Conservation (phyloP, 2,329 filamentous ascomycete genomes). For the Aquanectria penicillioides region DNA sequence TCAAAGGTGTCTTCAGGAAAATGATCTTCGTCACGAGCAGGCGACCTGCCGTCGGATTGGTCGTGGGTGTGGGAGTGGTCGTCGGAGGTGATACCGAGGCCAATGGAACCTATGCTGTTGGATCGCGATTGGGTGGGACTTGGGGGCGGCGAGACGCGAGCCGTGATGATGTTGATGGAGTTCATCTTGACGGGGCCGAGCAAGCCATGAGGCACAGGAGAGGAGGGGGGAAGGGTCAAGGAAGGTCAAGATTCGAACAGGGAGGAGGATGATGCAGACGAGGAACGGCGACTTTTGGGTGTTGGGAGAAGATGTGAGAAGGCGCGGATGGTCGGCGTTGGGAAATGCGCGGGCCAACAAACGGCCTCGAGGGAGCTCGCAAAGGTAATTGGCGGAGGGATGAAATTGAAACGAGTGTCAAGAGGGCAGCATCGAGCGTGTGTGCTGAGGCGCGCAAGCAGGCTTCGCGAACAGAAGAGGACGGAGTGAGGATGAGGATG, state of each 20-base stretch:
- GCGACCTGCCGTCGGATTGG: conserved; percentile 44
- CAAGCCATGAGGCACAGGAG: conserved; percentile 61
- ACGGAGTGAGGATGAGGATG: conserved; percentile 5
- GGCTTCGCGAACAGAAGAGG: conserved; percentile 23
- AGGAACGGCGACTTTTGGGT: conserved; percentile 13
- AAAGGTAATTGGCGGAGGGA: conserved; percentile 18
- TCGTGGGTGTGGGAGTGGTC: conserved; percentile 42
- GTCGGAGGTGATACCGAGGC: conserved; percentile 57
- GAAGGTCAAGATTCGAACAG: conserved; percentile 12
- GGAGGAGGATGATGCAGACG: conserved; percentile 15
- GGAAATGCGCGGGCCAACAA: conserved; percentile 28
- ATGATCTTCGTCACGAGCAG: conserved; percentile 46
- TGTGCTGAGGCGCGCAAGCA: conserved; percentile 15
- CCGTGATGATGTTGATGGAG: conserved; percentile 93
- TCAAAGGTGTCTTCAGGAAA: conserved; percentile 50
- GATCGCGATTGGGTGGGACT: conserved; percentile 67
- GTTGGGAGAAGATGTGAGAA: no score
- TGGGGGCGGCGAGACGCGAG: conserved; percentile 75
- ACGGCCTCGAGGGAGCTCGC: conserved; percentile 17
- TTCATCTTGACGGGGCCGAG: conserved; percentile 79
- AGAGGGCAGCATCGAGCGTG: conserved; percentile 37
- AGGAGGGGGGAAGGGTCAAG: conserved; percentile 11
- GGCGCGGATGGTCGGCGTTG: conserved; percentile 24
- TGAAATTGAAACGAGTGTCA: conserved; percentile 37
- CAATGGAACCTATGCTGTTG: conserved; percentile 67